phyloP scores from a whole-genome alignment of 108 stramenopile species.

The Asterionellopsis glacialis region DNA sequence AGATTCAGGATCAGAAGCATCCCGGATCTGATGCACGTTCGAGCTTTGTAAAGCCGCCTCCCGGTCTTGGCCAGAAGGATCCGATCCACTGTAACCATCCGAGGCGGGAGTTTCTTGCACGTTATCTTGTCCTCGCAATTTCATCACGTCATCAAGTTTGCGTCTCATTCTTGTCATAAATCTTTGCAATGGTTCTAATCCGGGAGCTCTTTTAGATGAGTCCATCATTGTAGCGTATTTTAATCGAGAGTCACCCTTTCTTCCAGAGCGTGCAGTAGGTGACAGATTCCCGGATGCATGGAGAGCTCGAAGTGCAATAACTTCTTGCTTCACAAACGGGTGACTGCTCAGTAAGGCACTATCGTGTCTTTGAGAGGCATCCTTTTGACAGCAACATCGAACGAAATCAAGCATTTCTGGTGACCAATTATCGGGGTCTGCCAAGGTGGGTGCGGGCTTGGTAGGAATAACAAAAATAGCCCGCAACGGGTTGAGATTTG shows the following conservation, averaged over 20 bases:
- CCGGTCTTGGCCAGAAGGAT: slow-evolving; percentile 6
- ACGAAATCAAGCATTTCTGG: slow-evolving; percentile 91
- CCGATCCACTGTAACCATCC: too few relatives aligned
- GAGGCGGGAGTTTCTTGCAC: too few relatives aligned
- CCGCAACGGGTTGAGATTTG: slow-evolving; percentile 87
- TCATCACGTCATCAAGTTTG: slow-evolving; percentile 46
- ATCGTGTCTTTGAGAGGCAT: slow-evolving; percentile 79
- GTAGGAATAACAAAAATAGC: slow-evolving; percentile 89
- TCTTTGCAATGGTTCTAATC: slow-evolving; percentile 58
- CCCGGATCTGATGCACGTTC: neutral
- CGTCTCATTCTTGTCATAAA: slow-evolving; percentile 68
- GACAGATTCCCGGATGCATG: slow-evolving; percentile 47
- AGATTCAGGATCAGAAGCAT: neutral
- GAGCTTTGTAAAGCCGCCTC: slow-evolving; percentile 7
- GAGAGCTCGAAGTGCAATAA: slow-evolving; percentile 63
- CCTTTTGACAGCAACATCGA: slow-evolving; percentile 83
- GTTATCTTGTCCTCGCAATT: slow-evolving; percentile 28
- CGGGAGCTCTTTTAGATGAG: slow-evolving; percentile 34
- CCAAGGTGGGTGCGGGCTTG: slow-evolving; percentile 82
- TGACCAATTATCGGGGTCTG: slow-evolving; percentile 87
- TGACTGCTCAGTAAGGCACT: slow-evolving; percentile 68
- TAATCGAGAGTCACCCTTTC: slow-evolving; percentile 26
- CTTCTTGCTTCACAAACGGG: slow-evolving; percentile 82
- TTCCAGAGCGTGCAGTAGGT: slow-evolving; percentile 15
- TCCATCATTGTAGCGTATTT: slow-evolving; percentile 47